A percentile compares a stretch with the other conserved stretches of the same genome.
phyloP scores from a whole-genome alignment of 2,329 filamentous ascomycete species.

The Verticillium nonalfalfae region DNA sequence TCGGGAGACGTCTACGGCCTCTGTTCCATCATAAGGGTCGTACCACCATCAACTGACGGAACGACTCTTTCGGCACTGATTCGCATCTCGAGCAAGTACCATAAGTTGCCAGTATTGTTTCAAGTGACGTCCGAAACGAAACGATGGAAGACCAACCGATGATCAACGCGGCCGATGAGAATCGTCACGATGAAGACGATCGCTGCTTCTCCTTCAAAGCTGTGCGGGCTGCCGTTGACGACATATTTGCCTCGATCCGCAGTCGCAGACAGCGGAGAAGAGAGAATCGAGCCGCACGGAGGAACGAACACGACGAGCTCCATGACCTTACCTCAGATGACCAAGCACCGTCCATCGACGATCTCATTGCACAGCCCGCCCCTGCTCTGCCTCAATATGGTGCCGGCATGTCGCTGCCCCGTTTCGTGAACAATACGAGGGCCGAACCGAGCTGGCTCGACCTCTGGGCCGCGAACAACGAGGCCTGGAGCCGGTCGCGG shows the following conservation, averaged over 20 bases:
- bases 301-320: too few relatives aligned
- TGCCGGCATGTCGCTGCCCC: not conserved
- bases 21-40: not conserved
- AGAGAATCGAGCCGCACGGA: not conserved
- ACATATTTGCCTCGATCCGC: not conserved
- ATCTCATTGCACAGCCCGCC: not conserved
- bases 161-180: not conserved
- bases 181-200: not conserved
- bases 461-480: not conserved
- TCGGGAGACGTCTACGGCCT: not conserved
- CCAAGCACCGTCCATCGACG: too few relatives aligned
- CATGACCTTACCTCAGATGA: too few relatives aligned
- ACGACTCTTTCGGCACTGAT: not conserved
- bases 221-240: not conserved
- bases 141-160: not conserved
- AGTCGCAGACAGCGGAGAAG: not conserved
- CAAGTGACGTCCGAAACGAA: not conserved
- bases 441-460: not conserved
- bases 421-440: not conserved
- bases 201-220: not conserved
- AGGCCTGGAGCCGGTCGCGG: not conserved
- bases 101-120: too few relatives aligned
- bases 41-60: not conserved
- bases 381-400: not conserved
- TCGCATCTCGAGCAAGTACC: not conserved